Conservation (phyloP, 2,329 filamentous ascomycete genomes). For the Colletotrichum zoysiae region DNA sequence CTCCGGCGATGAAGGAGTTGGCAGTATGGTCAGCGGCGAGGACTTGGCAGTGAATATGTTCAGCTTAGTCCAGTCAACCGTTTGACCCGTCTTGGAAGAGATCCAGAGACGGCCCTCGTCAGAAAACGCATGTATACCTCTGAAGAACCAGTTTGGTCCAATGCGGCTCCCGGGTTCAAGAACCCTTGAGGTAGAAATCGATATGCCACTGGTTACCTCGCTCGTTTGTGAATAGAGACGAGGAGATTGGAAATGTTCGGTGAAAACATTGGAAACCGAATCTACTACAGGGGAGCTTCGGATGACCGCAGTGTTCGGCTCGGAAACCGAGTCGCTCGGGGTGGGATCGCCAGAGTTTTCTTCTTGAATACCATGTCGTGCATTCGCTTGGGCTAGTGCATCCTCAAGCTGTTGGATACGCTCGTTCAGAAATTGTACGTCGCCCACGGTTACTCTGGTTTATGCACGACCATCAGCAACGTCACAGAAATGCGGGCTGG, state of each 20-base stretch:
- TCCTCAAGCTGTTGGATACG: constrained; percentile 21
- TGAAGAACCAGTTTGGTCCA: constrained; percentile 32
- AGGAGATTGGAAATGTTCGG: neutral
- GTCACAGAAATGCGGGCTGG: accelerated
- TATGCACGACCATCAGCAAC: neutral
- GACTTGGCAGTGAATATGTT: neutral
- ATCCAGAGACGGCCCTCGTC: constrained; percentile 24
- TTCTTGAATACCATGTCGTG: neutral
- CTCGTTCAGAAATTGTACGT: constrained; percentile 21
- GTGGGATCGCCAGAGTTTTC: neutral
- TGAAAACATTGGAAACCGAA: neutral
- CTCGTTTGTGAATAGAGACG: neutral
- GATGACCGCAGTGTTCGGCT: neutral
- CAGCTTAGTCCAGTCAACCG: constrained; percentile 26
- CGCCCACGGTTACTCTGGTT: neutral
- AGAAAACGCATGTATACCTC: constrained; percentile 25
- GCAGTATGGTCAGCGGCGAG: neutral
- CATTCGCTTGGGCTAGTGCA: constrained; percentile 4
- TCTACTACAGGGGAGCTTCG: neutral
- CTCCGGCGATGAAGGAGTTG: neutral
- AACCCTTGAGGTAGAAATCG: neutral
- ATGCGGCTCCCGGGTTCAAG: constrained; percentile 3
- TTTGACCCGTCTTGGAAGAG: constrained; percentile 17
- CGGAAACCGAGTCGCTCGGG: neutral
- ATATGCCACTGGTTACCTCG: neutral